Percentiles rank a stretch among this genome's conserved stretches.
These are phyloP conservation scores for Collybia sordida DNA, from an alignment of 768 basidiomycete species.

Conservation along the genomic window DNA sequence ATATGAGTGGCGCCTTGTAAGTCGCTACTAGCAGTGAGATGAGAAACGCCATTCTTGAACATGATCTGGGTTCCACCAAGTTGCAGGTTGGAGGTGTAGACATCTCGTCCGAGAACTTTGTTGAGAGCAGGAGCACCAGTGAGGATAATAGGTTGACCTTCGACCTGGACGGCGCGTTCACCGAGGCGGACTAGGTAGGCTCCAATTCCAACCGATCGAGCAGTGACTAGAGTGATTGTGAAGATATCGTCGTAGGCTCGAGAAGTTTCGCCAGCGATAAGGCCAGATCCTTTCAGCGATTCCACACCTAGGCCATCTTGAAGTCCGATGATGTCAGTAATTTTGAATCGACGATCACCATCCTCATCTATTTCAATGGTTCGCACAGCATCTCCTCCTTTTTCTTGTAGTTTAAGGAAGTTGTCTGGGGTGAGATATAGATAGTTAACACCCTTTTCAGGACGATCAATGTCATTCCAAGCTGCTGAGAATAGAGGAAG, in stretches of 20 bases:
- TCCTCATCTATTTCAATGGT: slow-evolving; percentile 83
- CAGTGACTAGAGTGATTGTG: slow-evolving; percentile 98
- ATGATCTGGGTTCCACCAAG: slow-evolving; percentile 99
- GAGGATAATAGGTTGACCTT: slow-evolving; percentile 98
- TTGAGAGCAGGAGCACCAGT: slow-evolving; percentile 96
- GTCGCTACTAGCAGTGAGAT: slow-evolving; percentile 92
- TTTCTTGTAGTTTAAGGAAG: slow-evolving; percentile 85
- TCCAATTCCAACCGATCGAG: slow-evolving; percentile 98
- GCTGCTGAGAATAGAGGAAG: slow-evolving; percentile 86
- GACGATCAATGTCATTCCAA: slow-evolving; percentile 79
- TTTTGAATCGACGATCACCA: slow-evolving; percentile 89
- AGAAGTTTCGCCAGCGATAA: slow-evolving; percentile 98
- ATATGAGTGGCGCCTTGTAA: slow-evolving; percentile 94
- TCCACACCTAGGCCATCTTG: slow-evolving; percentile 98
- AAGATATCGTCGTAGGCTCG: slow-evolving; percentile 99
- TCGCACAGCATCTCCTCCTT: slow-evolving; percentile 73
- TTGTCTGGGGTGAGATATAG: slow-evolving; percentile 94
- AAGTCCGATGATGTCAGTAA: slow-evolving; percentile 95
- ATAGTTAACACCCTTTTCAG: slow-evolving; percentile 96
- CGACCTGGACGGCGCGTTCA: slow-evolving; percentile 97
- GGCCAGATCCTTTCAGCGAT: slow-evolving; percentile 91
- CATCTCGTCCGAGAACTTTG: slow-evolving; percentile 98
- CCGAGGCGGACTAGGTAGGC: slow-evolving; percentile 98
- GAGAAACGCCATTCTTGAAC: slow-evolving; percentile 99
- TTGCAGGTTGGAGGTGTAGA: slow-evolving; percentile 97